Evolutionary conservation across 768 basidiomycete species (phyloP), one percentile per base, ranked within the genome.

Genomic region (Termitomyces sp.): DNA sequence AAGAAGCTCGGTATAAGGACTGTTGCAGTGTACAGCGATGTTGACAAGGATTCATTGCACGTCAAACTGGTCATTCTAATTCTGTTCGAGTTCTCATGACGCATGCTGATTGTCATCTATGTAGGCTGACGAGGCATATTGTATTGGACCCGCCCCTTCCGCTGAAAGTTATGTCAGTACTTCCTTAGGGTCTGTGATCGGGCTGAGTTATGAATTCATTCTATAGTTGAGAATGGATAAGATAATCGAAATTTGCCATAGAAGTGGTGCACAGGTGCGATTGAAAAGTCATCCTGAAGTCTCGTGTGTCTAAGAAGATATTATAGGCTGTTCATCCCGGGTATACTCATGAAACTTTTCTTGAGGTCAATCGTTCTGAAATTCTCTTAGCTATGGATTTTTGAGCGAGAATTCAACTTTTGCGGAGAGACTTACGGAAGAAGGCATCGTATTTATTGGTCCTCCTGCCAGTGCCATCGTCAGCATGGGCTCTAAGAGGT

Each of bases 401-500:
- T 72, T 97, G 61, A 95, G 93, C 66, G 95, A 97, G 74, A 97
- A 96, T 61, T 87, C 94, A 5, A 73, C 72, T 23, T 98, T 98
- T 67, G 85, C 95, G 0, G 78, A 87, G 66, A 76, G 73, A 46
- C 81, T 97, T 12, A 82, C 85, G n/a, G 73, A 83, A 48, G 89
- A 87, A 66, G 91, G 92, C 0, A 84, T 98, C 62, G 83, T 89
- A 3, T 97, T 95, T 68, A 93, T 98, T 61, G 95, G 95, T 0
- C 95, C 95, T 16, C 91, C 95, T 2, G 81, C 89, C 0, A 82
- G 81, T 64, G 94, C 95, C 33, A 98, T 98, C 62, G 75, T 89
- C 14, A 91, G 88, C 66, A 98, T 97, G 95, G 95, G 95, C 1
- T 95, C 92, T 0, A 97, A 98, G 79, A 93, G 93, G 90, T 91